Percentiles rank a stretch among this genome's conserved stretches.
Evolutionary conservation across 345 rosid species (phyloP).

Genomic region (Bretschneidera sinensis): DNA sequence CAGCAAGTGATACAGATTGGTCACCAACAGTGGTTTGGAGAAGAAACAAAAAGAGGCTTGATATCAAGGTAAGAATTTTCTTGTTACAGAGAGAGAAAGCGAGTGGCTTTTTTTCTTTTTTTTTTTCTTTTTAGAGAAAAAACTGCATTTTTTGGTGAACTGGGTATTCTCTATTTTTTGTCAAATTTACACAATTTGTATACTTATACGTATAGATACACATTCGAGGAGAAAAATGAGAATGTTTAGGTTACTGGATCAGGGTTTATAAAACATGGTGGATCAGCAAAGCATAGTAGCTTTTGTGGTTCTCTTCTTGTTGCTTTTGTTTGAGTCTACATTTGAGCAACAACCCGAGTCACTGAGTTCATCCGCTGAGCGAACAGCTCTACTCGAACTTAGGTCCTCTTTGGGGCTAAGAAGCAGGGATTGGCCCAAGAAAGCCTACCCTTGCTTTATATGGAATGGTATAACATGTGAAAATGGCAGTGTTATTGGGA

Average conservation of each 20-base stretch:
- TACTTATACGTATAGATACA: slow-evolving; percentile 5
- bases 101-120: slow-evolving; percentile 19
- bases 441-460: slow-evolving; percentile 63
- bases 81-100: slow-evolving; percentile 18
- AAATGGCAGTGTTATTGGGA: slow-evolving; percentile 59
- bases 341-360: slow-evolving; percentile 42
- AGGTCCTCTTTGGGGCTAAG: slow-evolving; percentile 89
- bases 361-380: slow-evolving; percentile 45
- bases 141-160: slow-evolving; percentile 19
- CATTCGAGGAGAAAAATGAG: slow-evolving; percentile 20
- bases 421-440: slow-evolving; percentile 86
- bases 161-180: slow-evolving; percentile 19
- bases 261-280: slow-evolving; percentile 51
- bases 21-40: slow-evolving; percentile 21
- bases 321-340: slow-evolving; percentile 43
- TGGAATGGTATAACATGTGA: slow-evolving; percentile 74
- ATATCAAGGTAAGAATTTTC: slow-evolving; percentile 37
- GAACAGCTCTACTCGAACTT: slow-evolving; percentile 59
- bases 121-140: slow-evolving; percentile 13
- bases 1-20: slow-evolving; percentile 23
- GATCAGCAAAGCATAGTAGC: slow-evolving; percentile 39
- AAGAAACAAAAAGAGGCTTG: slow-evolving; percentile 23
- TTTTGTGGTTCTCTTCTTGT: slow-evolving; percentile 29
- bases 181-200: slow-evolving; percentile 13
- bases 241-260: slow-evolving; percentile 24